Conservation (phyloP, 805 yeast species). For the Zygotorulaspora sp. region DNA sequence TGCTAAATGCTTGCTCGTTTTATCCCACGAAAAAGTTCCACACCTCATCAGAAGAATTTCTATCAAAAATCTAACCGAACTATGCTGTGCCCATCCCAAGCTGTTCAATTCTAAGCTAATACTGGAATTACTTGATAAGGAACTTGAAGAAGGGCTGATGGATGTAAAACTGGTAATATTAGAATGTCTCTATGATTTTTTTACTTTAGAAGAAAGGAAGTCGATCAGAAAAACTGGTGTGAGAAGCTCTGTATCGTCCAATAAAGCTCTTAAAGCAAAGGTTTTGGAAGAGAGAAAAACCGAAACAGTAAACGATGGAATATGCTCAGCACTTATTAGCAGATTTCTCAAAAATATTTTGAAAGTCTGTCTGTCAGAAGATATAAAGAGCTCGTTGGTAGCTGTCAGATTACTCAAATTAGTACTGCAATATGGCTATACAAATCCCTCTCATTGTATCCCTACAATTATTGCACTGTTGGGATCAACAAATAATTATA, state of each 20-base stretch:
- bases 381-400: constrained; percentile 43
- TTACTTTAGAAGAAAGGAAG: constrained; percentile 51
- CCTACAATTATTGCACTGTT: constrained; percentile 69
- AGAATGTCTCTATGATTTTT: constrained; percentile 53
- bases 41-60: constrained; percentile 47
- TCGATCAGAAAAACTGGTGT: constrained; percentile 41
- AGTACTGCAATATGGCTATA: constrained; percentile 61
- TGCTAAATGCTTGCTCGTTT: constrained; percentile 52
- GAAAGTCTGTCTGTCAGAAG: constrained; percentile 44
- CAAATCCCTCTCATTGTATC: constrained; percentile 66
- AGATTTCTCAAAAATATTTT: constrained; percentile 51
- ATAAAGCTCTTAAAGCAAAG: constrained; percentile 33
- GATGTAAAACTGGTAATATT: constrained; percentile 49
- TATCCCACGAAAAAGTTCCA: constrained; percentile 41
- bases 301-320: constrained; percentile 55
- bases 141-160: constrained; percentile 38
- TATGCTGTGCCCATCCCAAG: constrained; percentile 61
- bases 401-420: constrained; percentile 54
- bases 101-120: constrained; percentile 58
- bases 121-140: constrained; percentile 47
- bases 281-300: constrained; percentile 40
- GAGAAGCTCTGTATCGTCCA: constrained; percentile 36
- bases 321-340: constrained; percentile 69
- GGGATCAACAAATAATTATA: constrained; percentile 43
- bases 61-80: constrained; percentile 50